Conservation (phyloP, 2,329 filamentous ascomycete species). For the Ophiostoma sp. region DNA sequence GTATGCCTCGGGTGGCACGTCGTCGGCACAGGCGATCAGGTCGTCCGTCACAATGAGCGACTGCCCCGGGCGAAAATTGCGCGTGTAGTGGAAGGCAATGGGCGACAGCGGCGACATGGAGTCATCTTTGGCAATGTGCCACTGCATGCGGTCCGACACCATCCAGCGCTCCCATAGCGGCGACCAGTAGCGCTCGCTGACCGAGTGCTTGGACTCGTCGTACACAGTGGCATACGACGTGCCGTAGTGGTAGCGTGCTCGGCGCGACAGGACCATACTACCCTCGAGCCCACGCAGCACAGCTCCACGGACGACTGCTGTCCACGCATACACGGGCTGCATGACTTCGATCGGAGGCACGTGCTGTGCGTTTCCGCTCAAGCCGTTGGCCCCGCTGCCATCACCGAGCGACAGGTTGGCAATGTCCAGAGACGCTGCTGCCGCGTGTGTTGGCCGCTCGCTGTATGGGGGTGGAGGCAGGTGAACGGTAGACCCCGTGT, state of each 20-base stretch:
- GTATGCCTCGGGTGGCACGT: conserved; percentile 58
- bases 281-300: conserved; percentile 70
- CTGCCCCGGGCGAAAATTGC: conserved; percentile 75
- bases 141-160: conserved; percentile 78
- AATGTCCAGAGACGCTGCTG: conserved; percentile 14
- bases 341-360: conserved; percentile 65
- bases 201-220: conserved; percentile 67
- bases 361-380: background rate
- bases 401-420: background rate
- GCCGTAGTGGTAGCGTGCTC: conserved; percentile 71
- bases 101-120: conserved; percentile 67
- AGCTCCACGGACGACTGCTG: conserved; percentile 70
- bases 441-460: conserved; percentile 62
- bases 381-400: background rate
- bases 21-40: conserved; percentile 67
- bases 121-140: conserved; percentile 77
- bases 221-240: conserved; percentile 78
- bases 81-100: conserved; percentile 78
- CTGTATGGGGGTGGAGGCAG: conserved; percentile 57
- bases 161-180: conserved; percentile 78
- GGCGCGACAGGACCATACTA: conserved; percentile 70
- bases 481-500: background rate
- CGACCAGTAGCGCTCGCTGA: conserved; percentile 71
- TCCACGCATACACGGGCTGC: conserved; percentile 78
- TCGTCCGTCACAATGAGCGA: conserved; percentile 74